phyloP scores from a whole-genome alignment of 169 alveolate species.

The Plasmodium cynomolgi region DNA sequence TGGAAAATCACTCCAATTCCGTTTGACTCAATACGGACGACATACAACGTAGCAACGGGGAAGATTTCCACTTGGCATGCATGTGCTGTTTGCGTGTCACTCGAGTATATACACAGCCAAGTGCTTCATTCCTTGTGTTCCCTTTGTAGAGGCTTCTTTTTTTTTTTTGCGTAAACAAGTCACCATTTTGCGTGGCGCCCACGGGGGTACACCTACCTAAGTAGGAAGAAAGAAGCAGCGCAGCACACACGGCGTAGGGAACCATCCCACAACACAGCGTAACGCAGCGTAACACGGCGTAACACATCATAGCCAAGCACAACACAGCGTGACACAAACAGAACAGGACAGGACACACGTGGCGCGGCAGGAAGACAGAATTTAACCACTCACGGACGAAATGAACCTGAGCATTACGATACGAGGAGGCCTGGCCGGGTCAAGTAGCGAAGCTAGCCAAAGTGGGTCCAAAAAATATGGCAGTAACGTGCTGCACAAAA shows the following conservation, averaged over 20 bases:
- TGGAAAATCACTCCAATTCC: background rate
- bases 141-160: background rate
- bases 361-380: background rate
- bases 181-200: background rate
- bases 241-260: background rate
- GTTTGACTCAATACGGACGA: background rate
- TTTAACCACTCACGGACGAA: background rate
- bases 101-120: background rate
- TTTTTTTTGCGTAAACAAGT: background rate
- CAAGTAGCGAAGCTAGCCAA: conserved; percentile 13
- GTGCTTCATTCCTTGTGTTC: background rate
- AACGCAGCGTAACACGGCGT: background rate
- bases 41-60: background rate
- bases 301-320: background rate
- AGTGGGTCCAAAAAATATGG: background rate
- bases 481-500: background rate
- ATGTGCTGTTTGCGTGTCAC: background rate
- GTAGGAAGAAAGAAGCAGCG: background rate
- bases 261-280: background rate
- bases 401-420: conserved; percentile 42
- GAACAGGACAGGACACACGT: background rate
- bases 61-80: background rate
- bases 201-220: background rate
- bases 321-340: too few species aligned
- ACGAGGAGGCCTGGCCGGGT: conserved; percentile 18